A percentile compares a stretch with the other conserved stretches of the same genome.
phyloP scores from a whole-genome alignment of 495 filamentous ascomycete genomes.

The Penicilliopsis zonata region DNA sequence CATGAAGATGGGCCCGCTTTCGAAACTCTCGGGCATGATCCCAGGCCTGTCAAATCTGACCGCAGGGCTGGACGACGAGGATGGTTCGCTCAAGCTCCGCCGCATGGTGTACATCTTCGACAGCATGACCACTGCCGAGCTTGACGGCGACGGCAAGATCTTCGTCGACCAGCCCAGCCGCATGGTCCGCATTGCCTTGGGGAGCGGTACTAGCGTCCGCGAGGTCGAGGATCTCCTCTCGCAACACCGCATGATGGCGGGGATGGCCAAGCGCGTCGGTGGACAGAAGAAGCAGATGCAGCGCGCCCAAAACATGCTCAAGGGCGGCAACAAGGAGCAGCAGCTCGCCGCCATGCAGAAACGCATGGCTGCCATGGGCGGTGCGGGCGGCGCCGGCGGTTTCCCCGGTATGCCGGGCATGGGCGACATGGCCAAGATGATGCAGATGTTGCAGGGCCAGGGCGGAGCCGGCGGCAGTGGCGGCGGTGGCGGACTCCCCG shows the following conservation, averaged over 20 bases:
- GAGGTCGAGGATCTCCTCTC: conserved; percentile 97
- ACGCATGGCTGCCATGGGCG: conserved; percentile 83
- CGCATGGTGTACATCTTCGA: conserved; percentile 99
- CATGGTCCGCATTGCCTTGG: conserved; percentile 84
- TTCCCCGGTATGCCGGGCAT: conserved; percentile 40
- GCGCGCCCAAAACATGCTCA: conserved; percentile 80
- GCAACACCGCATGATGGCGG: conserved; percentile 97
- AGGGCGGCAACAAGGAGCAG: conserved; percentile 75
- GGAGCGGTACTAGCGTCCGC: conserved; percentile 80
- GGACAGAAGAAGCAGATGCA: conserved; percentile 96
- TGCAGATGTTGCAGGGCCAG: conserved; percentile 56
- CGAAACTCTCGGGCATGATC: conserved; percentile 98
- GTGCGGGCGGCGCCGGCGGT: conserved; percentile 39
- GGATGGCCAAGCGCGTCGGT: conserved; percentile 98
- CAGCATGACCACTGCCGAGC: conserved; percentile 89
- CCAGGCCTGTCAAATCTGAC: conserved; percentile 88
- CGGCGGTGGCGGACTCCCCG: conserved; percentile 35
- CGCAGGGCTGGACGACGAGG: conserved; percentile 91
- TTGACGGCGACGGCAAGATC: conserved; percentile 88
- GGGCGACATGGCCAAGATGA: conserved; percentile 72
- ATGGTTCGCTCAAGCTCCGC: conserved; percentile 81
- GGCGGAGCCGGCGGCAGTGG: no score
- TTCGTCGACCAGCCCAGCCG: conserved; percentile 88
- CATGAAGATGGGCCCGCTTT: conserved; percentile 98
- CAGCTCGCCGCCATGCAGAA: conserved; percentile 98